These are phyloP conservation scores for Artemisia annua DNA, from an alignment of 129 eudicot species.

Conservation along the genomic window DNA sequence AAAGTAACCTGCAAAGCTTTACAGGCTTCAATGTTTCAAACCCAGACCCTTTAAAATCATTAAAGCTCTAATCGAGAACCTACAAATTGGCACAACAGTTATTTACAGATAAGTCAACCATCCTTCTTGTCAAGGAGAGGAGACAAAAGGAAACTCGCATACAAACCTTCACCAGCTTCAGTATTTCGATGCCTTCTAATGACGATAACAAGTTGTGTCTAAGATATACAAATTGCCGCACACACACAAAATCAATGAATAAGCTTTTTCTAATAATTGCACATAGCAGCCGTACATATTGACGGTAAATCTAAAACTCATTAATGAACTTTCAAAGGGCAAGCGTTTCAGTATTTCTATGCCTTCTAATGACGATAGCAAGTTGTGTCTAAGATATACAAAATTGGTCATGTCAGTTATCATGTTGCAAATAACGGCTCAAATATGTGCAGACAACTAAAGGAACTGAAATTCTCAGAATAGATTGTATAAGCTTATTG, in stretches of 20 bases:
- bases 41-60: constrained; percentile 95
- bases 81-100: constrained; percentile 33
- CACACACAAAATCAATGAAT: constrained; percentile 21
- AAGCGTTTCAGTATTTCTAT: too few relatives aligned
- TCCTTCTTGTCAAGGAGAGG: not conserved
- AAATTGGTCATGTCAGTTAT: not conserved
- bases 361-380: too few relatives aligned
- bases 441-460: not conserved
- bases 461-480: too few relatives aligned
- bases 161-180: constrained; percentile 88
- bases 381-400: too few relatives aligned
- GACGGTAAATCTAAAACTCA: not conserved
- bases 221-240: constrained; percentile 87
- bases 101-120: not conserved
- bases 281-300: not conserved
- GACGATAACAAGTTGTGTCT: constrained; percentile 89
- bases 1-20: constrained; percentile 73
- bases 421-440: not conserved
- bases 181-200: too few relatives aligned
- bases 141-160: not conserved
- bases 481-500: too few relatives aligned
- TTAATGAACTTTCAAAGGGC: too few relatives aligned
- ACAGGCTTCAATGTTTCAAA: constrained; percentile 92
- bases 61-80: constrained; percentile 99
- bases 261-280: constrained; percentile 3